These are phyloP conservation scores for Phtheirospermum japonicum DNA, from an alignment of 257 asterid genomes.

Conservation along the genomic window DNA sequence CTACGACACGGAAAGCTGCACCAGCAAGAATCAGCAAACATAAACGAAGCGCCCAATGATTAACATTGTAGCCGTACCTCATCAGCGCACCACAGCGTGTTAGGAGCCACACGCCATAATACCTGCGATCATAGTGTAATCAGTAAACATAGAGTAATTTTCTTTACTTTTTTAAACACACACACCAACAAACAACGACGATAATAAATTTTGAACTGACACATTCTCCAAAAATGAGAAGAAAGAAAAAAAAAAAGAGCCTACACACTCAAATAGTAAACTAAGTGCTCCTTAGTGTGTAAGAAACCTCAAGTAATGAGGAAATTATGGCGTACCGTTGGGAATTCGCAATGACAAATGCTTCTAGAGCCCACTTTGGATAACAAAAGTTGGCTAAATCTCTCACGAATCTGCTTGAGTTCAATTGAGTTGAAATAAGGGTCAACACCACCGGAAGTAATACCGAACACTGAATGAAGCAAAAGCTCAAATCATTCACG, in stretches of 20 bases:
- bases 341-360: constrained; percentile 80
- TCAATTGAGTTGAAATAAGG: constrained; percentile 66
- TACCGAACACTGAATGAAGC: constrained; percentile 61
- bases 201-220: too few relatives aligned
- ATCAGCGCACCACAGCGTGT: constrained; percentile 79
- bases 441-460: constrained; percentile 91
- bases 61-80: constrained; percentile 58
- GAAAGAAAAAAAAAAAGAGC: too few relatives aligned
- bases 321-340: constrained; percentile 47
- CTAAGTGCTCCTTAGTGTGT: too few relatives aligned
- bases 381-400: constrained; percentile 55
- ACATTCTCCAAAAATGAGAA: too few relatives aligned
- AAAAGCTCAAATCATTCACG: constrained; percentile 10
- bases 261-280: not conserved
- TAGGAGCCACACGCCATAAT: constrained; percentile 87
- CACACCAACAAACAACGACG: too few relatives aligned
- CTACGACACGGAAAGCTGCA: constrained; percentile 52
- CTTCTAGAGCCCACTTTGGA: constrained; percentile 95
- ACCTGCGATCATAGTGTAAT: constrained; percentile 41
- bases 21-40: constrained; percentile 55
- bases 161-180: too few relatives aligned
- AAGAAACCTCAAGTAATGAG: too few relatives aligned
- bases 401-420: constrained; percentile 42
- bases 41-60: constrained; percentile 61
- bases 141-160: too few relatives aligned